phyloP scores from a whole-genome alignment of 805 yeast genomes.

The Wickerhamiella galacta region DNA sequence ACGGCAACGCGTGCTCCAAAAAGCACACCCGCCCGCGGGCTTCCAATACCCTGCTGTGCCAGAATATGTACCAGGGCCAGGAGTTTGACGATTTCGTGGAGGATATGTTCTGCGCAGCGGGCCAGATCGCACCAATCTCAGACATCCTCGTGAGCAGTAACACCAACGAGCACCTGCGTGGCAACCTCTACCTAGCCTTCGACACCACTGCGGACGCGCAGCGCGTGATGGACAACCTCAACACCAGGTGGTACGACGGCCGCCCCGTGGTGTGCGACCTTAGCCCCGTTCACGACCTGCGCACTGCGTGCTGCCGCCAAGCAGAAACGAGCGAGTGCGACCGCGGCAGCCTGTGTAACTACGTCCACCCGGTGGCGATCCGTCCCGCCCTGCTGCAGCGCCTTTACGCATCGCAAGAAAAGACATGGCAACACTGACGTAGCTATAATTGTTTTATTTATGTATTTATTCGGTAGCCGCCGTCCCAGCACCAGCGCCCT shows the following conservation, averaged over 20 bases:
- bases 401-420: slow-evolving; percentile 28
- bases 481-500: neutral
- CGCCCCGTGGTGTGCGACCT: slow-evolving; percentile 68
- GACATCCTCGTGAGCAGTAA: slow-evolving; percentile 69
- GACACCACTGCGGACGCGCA: slow-evolving; percentile 38
- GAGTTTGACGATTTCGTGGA: slow-evolving; percentile 32
- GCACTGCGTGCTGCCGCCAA: slow-evolving; percentile 61
- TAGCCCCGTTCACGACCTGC: slow-evolving; percentile 53
- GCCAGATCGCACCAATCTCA: slow-evolving; percentile 35
- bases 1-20: slow-evolving; percentile 72
- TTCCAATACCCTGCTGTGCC: slow-evolving; percentile 48
- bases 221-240: slow-evolving; percentile 42
- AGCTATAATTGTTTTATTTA: neutral
- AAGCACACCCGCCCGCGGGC: slow-evolving; percentile 44
- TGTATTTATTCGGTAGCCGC: neutral
- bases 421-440: slow-evolving; percentile 2
- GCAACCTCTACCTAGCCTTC: slow-evolving; percentile 68
- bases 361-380: slow-evolving; percentile 61
- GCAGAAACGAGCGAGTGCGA: slow-evolving; percentile 47
- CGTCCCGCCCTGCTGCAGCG: slow-evolving; percentile 26
- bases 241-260: slow-evolving; percentile 66
- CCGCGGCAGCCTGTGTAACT: slow-evolving; percentile 70
- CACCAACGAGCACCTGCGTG: slow-evolving; percentile 63
- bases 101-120: slow-evolving; percentile 52
- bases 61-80: slow-evolving; percentile 41